Conservation (phyloP, 495 filamentous ascomycete species). For the Beverwykella pulmonaria region DNA sequence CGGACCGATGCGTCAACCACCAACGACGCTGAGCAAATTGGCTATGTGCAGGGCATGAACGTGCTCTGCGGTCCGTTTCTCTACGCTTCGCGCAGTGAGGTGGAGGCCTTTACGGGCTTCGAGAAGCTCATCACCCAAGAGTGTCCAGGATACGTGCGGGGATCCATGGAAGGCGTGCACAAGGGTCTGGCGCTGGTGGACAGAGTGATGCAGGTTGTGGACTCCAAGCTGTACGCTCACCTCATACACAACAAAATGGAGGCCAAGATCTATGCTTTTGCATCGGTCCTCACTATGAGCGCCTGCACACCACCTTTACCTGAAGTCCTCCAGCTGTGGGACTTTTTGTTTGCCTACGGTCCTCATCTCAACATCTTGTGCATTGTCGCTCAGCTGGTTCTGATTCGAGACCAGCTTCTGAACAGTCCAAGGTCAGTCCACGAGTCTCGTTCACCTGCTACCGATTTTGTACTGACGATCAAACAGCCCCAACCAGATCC, state of each 20-base stretch:
- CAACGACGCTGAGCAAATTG: conserved; percentile 56
- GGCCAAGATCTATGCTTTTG: conserved; percentile 96
- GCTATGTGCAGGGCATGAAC: conserved; percentile 99
- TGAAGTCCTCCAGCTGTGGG: conserved; percentile 94
- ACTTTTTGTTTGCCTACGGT: conserved; percentile 95
- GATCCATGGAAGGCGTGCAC: conserved; percentile 97
- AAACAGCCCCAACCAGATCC: conserved; percentile 81
- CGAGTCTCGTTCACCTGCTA: conserved; percentile 1
- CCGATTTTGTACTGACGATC: conserved; percentile 9
- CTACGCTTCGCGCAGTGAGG: conserved; percentile 91
- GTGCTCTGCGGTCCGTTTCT: conserved; percentile 98
- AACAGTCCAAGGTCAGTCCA: conserved; percentile 72
- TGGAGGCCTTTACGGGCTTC: conserved; percentile 91
- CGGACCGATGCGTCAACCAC: conserved; percentile 36
- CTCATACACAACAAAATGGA: conserved; percentile 82
- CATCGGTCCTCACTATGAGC: conserved; percentile 90
- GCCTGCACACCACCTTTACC: conserved; percentile 97
- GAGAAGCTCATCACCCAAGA: conserved; percentile 84
- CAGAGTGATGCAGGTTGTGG: conserved; percentile 83
- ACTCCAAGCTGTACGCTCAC: conserved; percentile 81
- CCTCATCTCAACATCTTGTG: conserved; percentile 93
- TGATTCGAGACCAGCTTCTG: conserved; percentile 82
- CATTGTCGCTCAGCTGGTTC: conserved; percentile 92
- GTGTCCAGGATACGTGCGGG: conserved; percentile 90
- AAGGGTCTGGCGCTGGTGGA: conserved; percentile 89